Conservation (phyloP, 140 eudicot genomes). For the Cichorium intybus region DNA sequence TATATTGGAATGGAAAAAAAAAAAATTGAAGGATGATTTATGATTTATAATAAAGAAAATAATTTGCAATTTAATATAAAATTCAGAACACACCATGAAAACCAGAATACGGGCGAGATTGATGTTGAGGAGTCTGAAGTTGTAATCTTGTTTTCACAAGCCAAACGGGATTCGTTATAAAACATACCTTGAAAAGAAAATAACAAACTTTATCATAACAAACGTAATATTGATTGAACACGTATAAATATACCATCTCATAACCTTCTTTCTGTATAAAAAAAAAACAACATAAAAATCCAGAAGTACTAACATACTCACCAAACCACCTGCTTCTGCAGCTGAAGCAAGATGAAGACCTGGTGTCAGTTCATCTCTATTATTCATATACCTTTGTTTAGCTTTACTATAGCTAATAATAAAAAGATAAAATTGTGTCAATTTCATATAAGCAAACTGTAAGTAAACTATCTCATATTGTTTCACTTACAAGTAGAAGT, state of each 20-base stretch:
- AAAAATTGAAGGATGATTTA: no score
- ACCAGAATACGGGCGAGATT: conserved; percentile 72
- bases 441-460: neutral
- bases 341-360: conserved; percentile 94
- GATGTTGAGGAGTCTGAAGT: conserved; percentile 88
- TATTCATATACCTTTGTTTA: conserved; percentile 71
- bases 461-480: neutral
- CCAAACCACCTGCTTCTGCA: conserved; percentile 98
- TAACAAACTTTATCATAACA: conserved; percentile 21
- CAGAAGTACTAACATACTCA: conserved; percentile 32
- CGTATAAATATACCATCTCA: neutral
- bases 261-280: no score
- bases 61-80: conserved; percentile 13
- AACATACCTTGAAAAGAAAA: conserved; percentile 58
- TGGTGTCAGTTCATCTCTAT: conserved; percentile 63
- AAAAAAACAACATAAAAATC: neutral
- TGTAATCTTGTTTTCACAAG: conserved; percentile 97
- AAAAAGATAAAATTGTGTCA: conserved; percentile 3
- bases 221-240: neutral
- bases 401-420: conserved; percentile 80
- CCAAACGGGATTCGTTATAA: conserved; percentile 95
- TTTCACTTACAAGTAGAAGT: conserved; percentile 90
- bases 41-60: neutral
- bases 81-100: conserved; percentile 58
- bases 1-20: neutral